phyloP scores from a whole-genome alignment of 2,329 filamentous ascomycete species.

The Coniochaeta prunicola region DNA sequence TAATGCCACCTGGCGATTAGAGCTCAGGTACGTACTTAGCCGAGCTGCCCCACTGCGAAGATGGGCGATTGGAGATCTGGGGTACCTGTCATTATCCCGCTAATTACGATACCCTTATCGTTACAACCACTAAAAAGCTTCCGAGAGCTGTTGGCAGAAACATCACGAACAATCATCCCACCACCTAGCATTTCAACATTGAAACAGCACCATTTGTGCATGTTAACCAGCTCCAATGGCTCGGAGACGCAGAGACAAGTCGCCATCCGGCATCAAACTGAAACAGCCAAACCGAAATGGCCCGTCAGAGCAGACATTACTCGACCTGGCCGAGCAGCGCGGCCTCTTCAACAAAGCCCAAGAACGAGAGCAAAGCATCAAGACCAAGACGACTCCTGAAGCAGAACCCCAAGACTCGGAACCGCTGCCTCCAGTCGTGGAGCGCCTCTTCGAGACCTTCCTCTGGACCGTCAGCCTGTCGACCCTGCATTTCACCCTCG shows the following conservation, averaged over 20 bases:
- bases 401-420: slow-evolving; percentile 23
- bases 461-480: slow-evolving; percentile 56
- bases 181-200: no score
- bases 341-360: slow-evolving; percentile 47
- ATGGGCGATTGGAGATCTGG: background rate
- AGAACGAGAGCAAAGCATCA: slow-evolving; percentile 27
- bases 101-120: background rate
- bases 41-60: background rate
- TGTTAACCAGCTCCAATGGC: slow-evolving; percentile 24
- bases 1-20: no score
- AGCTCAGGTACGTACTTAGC: background rate
- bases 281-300: slow-evolving; percentile 61
- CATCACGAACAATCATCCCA: background rate
- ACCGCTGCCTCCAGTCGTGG: slow-evolving; percentile 34
- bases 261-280: slow-evolving; percentile 49
- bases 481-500: slow-evolving; percentile 70
- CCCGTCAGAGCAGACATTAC: slow-evolving; percentile 58
- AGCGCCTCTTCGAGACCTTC: slow-evolving; percentile 46
- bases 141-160: background rate
- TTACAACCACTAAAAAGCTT: no score
- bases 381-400: slow-evolving; percentile 17
- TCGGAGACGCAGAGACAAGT: slow-evolving; percentile 40
- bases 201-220: no score
- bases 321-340: slow-evolving; percentile 62
- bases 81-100: background rate